Evolutionary conservation across 2,329 filamentous ascomycete species (phyloP).

Genomic region (Lojkania enalia): DNA sequence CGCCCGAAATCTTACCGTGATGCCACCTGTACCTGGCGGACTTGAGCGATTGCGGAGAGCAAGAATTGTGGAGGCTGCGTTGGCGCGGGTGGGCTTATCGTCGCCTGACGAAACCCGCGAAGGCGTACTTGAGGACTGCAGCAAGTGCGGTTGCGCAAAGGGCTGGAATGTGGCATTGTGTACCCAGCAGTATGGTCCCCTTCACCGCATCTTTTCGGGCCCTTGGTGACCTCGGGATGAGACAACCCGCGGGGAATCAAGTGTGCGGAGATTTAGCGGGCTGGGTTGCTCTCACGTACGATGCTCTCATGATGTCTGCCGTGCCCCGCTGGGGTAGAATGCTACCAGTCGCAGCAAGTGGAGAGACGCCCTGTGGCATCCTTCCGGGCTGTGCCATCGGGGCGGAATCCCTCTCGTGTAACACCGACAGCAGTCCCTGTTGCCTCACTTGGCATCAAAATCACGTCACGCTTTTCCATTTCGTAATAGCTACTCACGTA

Average conservation of each 20-base stretch:
- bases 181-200: slow-evolving; percentile 13
- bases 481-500: slow-evolving; percentile 41
- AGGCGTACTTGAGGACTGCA: background rate
- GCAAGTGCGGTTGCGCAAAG: slow-evolving; percentile 20
- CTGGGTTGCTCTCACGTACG: slow-evolving; percentile 13
- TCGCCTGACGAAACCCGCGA: slow-evolving; percentile 12
- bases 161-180: slow-evolving; percentile 12
- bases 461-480: slow-evolving; percentile 41
- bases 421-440: slow-evolving; percentile 24
- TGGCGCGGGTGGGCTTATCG: slow-evolving; percentile 18
- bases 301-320: slow-evolving; percentile 21
- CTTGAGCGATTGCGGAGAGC: slow-evolving; percentile 20
- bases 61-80: slow-evolving; percentile 14
- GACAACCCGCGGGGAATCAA: slow-evolving; percentile 15
- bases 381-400: slow-evolving; percentile 6
- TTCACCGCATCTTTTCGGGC: slow-evolving; percentile 21
- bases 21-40: slow-evolving; percentile 12
- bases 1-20: slow-evolving; percentile 8
- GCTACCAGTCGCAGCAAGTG: slow-evolving; percentile 6
- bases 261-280: slow-evolving; percentile 13
- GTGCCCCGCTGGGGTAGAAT: slow-evolving; percentile 3
- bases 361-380: slow-evolving; percentile 5
- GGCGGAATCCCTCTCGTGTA: slow-evolving; percentile 23
- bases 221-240: slow-evolving; percentile 22
- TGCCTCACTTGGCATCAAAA: slow-evolving; percentile 35